Base-by-base conservation (phyloP, 305 asterid species). In the Andrographis paniculata region DNA sequence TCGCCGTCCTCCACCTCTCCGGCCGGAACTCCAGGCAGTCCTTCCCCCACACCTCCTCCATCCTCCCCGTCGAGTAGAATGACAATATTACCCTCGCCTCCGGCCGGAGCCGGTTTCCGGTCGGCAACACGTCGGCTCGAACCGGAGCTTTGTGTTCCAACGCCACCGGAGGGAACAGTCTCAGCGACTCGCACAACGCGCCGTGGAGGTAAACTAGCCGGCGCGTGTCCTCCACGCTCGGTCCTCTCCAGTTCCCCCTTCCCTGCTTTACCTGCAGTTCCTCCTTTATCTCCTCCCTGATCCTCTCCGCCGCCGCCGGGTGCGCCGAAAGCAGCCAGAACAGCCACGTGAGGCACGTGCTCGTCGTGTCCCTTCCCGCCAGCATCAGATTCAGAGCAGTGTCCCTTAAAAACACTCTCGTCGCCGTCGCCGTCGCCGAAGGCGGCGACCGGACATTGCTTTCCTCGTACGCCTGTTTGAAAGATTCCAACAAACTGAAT, bases 41-140 rank as follows among this genome's bases (percentile, higher is more conserved):
- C n/a, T 67, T 66, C 5, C 77, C 78, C 78, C 78, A 71, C 10
- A 71, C 54, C 0, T 39, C 22, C 55, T 67, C 76, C 76, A 63
- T 59, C 45, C 80, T 56, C 17, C 80, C 80, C 40, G 56, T 51
- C 0, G 80, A 51, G 15, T 59, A 65, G 57, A 65, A 62, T 0
- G 76, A 69, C 7, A 73, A 16, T 23, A 73, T 50, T 0, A 69
- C 9, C 33, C 53, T 73, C 0, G 57, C 17, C 13, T 66, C 53
- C 14, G 24, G 4, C 0, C 13, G 15, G 1, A 73, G 20, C 3
- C 7, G 12, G 35, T 62, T 60, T 2, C 76, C 76, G 19, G 61
- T 65, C 9, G 80, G 80, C 18, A 73, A 57, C 14, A 38, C 14
- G 28, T 73, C 74, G 6, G 55, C 20, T n/a, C 10, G 16, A 16